A percentile compares a stretch with the other conserved stretches of the same genome.
Conservation (phyloP, 1,284 basidiomycete genomes). For the Ceratobasidium theobromae region DNA sequence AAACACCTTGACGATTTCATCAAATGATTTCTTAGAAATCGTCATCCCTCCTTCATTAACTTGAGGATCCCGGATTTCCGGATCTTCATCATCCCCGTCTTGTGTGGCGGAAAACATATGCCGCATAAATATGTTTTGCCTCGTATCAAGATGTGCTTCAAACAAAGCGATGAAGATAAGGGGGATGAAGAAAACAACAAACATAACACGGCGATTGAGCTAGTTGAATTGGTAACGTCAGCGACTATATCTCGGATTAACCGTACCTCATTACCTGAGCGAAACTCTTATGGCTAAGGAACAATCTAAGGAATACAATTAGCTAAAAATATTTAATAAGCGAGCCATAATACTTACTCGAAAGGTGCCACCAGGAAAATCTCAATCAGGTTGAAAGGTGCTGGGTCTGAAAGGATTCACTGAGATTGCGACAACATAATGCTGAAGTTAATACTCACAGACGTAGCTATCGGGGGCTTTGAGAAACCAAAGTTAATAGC, state of each 20-base stretch:
- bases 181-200: constrained; percentile 75
- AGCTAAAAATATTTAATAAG: background rate
- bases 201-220: constrained; percentile 81
- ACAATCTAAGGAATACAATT: constrained; percentile 45
- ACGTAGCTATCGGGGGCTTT: constrained; percentile 43
- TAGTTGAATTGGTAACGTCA: constrained; percentile 42
- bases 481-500: constrained; percentile 67
- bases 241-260: constrained; percentile 38
- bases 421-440: background rate
- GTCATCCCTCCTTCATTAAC: constrained; percentile 60
- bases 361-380: constrained; percentile 76
- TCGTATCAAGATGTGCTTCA: constrained; percentile 61
- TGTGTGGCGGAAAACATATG: constrained; percentile 65
- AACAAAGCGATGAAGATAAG: constrained; percentile 72
- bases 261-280: constrained; percentile 49
- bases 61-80: constrained; percentile 58
- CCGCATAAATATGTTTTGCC: constrained; percentile 62
- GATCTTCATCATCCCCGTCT: constrained; percentile 65
- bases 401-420: constrained; percentile 34
- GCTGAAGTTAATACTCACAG: constrained; percentile 31
- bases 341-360: constrained; percentile 58
- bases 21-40: constrained; percentile 76
- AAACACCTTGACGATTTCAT: constrained; percentile 72
- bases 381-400: constrained; percentile 83
- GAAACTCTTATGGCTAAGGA: constrained; percentile 55